Conservation (phyloP, 129 eudicot genomes). For the Artemisia annua region DNA sequence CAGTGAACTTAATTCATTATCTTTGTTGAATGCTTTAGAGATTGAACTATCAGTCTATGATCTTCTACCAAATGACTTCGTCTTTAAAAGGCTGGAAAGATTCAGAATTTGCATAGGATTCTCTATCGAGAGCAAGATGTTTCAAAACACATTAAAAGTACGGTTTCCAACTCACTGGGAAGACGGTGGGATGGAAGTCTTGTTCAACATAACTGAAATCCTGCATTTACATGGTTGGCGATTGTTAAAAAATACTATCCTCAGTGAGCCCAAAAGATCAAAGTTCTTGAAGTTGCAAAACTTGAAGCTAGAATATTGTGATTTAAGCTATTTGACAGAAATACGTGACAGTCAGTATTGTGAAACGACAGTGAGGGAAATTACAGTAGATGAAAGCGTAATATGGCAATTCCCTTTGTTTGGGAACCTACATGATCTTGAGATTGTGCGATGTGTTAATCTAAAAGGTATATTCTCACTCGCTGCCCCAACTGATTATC, state of each 20-base stretch:
- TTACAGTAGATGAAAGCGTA: constrained; percentile 24
- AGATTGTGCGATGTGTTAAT: constrained; percentile 18
- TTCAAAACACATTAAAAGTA: constrained; percentile 20
- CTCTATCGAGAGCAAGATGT: constrained; percentile 20
- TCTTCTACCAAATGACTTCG: constrained; percentile 19
- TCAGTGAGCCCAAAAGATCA: neutral
- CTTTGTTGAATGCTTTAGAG: constrained; percentile 23
- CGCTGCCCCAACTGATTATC: constrained; percentile 14
- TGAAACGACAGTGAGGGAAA: constrained; percentile 18
- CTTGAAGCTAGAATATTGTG: constrained; percentile 26
- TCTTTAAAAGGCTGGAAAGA: constrained; percentile 21
- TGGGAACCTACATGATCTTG: constrained; percentile 29
- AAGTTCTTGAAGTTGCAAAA: constrained; percentile 17
- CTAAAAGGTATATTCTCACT: constrained; percentile 16
- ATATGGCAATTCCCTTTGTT: constrained; percentile 2
- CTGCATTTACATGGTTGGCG: constrained; percentile 32
- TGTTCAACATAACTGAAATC: constrained; percentile 26
- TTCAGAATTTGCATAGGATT: constrained; percentile 27
- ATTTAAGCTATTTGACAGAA: constrained; percentile 15
- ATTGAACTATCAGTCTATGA: constrained; percentile 22
- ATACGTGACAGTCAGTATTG: constrained; percentile 3
- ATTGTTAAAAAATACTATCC: constrained; percentile 7
- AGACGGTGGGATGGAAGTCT: constrained; percentile 9
- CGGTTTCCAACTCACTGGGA: constrained; percentile 20
- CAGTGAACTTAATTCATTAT: constrained; percentile 22